A percentile compares a stretch with the other conserved stretches of the same genome.
Evolutionary conservation across 176 grass and related monocot genomes (phyloP).

Genomic region (Aechmea fasciata): DNA sequence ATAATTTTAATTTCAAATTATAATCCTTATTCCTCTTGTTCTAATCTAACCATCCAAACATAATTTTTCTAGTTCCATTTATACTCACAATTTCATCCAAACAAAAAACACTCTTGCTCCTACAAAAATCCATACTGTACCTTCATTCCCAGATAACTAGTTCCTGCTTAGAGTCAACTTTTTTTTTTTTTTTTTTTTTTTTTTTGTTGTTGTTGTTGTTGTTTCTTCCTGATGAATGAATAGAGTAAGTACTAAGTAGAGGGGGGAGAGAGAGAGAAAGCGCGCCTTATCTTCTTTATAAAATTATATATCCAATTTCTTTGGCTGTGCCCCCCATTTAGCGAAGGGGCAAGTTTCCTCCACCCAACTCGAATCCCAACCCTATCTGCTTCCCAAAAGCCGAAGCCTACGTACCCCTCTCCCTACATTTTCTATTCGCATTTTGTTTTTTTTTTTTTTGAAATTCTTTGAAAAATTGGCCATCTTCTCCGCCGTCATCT

Average conservation of each 20-base stretch:
- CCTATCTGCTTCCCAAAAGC: slow-evolving; percentile 62
- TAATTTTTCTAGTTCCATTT: too few relatives aligned
- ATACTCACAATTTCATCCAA: too few relatives aligned
- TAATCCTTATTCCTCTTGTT: too few relatives aligned
- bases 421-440: slow-evolving; percentile 6
- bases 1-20: too few relatives aligned
- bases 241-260: too few relatives aligned
- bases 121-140: too few relatives aligned
- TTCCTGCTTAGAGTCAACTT: not conserved
- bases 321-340: not conserved
- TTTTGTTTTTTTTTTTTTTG: not conserved
- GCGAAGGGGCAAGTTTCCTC: slow-evolving; percentile 41
- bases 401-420: slow-evolving; percentile 17
- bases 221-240: not conserved
- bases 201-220: too few relatives aligned
- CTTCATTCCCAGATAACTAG: too few relatives aligned
- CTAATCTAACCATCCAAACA: too few relatives aligned
- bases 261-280: not conserved
- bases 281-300: not conserved
- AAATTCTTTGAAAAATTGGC: slow-evolving; percentile 12
- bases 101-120: too few relatives aligned
- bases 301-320: not conserved
- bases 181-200: not conserved
- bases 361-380: slow-evolving; percentile 40
- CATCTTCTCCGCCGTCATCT: not conserved